Conservation (phyloP, 169 alveolate genomes). For the Cytauxzoon felis region DNA sequence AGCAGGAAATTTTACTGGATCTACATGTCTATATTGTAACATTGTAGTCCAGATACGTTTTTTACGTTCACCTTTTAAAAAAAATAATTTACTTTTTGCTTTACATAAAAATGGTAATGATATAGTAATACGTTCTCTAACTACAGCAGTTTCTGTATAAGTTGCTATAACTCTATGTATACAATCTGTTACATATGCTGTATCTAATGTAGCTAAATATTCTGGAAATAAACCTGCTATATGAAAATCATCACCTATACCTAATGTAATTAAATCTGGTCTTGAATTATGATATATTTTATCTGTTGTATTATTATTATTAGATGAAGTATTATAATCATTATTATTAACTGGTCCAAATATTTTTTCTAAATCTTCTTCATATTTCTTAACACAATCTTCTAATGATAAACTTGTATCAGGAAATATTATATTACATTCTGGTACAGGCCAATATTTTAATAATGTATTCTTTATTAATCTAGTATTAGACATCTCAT, state of each 20-base stretch:
- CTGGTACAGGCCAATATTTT: conserved; percentile 61
- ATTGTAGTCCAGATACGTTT: conserved; percentile 62
- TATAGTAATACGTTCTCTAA: conserved; percentile 43
- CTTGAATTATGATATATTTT: no score
- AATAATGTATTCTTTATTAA: conserved; percentile 56
- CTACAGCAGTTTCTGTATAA: conserved; percentile 52
- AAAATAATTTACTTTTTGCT: conserved; percentile 58
- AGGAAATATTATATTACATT: conserved; percentile 50
- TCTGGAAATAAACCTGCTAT: conserved; percentile 65
- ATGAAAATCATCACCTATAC: conserved; percentile 63
- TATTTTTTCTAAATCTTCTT: conserved; percentile 41
- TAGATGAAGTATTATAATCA: neutral
- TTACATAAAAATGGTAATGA: conserved; percentile 52
- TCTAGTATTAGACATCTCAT: conserved; percentile 56
- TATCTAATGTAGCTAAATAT: conserved; percentile 46
- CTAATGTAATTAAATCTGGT: conserved; percentile 61
- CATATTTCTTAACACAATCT: conserved; percentile 57
- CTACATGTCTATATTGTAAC: conserved; percentile 59
- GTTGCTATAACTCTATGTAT: conserved; percentile 53
- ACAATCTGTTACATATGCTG: conserved; percentile 43
- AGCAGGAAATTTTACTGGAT: conserved; percentile 62
- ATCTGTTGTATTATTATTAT: no score
- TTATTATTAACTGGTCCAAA: conserved; percentile 27
- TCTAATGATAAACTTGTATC: conserved; percentile 56
- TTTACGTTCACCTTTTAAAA: conserved; percentile 62